Conservation (phyloP, 2,329 filamentous ascomycete species). For the Trichophyton mentagrophytes region DNA sequence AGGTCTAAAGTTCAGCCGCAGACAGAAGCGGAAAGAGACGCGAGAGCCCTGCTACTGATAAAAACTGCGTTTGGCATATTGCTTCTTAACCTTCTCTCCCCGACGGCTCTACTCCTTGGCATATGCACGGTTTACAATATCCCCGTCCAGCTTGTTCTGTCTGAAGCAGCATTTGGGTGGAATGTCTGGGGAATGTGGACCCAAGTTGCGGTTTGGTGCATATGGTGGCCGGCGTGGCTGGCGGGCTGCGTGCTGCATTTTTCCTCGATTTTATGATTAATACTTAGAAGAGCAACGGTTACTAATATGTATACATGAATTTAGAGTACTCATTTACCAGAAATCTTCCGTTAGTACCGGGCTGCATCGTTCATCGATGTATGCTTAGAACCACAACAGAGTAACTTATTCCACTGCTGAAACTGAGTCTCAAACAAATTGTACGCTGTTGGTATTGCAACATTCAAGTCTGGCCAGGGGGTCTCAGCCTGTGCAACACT, state of each 20-base stretch:
- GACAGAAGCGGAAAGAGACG: background rate
- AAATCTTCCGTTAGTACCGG: background rate
- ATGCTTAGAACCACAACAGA: background rate
- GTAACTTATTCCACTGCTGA: background rate
- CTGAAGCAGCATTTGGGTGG: constrained; percentile 73
- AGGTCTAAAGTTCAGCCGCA: background rate
- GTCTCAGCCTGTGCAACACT: background rate
- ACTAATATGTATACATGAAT: background rate
- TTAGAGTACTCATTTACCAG: background rate
- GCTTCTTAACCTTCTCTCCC: constrained; percentile 49
- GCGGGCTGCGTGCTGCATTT: constrained; percentile 37
- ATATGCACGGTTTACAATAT: constrained; percentile 38
- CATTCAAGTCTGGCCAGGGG: background rate
- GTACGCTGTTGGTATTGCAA: background rate
- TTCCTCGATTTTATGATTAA: constrained; percentile 18
- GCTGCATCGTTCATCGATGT: background rate
- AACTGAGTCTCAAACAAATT: background rate
- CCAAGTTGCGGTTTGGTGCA: constrained; percentile 77
- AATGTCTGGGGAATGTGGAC: constrained; percentile 82
- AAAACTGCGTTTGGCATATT: constrained; percentile 22
- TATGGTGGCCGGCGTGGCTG: constrained; percentile 92
- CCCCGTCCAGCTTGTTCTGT: constrained; percentile 47
- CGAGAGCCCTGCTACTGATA: constrained; percentile 9
- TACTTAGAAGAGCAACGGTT: background rate
- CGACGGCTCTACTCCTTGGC: constrained; percentile 42